These are phyloP conservation scores for Chrysoporthe cubensis DNA, from an alignment of 2,329 filamentous ascomycete genomes.

Conservation along the genomic window DNA sequence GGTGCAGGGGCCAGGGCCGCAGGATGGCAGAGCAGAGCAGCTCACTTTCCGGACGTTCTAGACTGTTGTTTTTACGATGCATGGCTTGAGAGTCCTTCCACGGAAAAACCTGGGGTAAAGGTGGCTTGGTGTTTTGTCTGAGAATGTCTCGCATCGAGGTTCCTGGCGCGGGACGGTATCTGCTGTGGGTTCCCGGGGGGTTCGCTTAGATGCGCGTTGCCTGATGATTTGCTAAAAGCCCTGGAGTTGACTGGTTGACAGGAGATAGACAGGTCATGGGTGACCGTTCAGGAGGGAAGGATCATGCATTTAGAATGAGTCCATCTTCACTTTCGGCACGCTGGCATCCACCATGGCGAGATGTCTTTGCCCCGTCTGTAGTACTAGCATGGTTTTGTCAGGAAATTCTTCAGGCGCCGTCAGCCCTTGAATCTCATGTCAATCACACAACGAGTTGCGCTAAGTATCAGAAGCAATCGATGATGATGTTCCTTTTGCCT, in stretches of 20 bases:
- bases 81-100: background rate
- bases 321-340: constrained; percentile 15
- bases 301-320: constrained; percentile 4
- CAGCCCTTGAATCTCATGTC: background rate
- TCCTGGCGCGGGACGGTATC: background rate
- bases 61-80: background rate
- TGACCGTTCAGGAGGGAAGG: constrained; percentile 1
- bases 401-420: background rate
- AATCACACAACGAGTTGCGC: background rate
- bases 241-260: background rate
- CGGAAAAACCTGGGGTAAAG: background rate
- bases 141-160: constrained; percentile 4
- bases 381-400: background rate
- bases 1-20: background rate
- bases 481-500: background rate
- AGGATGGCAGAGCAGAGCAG: constrained; percentile 1
- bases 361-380: constrained; percentile 1
- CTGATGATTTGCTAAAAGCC: background rate
- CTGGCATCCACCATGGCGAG: constrained; percentile 15
- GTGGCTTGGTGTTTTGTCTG: background rate
- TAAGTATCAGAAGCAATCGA: background rate
- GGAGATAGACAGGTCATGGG: background rate
- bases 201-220: constrained; percentile 11
- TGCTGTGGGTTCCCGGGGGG: background rate
- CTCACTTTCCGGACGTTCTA: background rate